A percentile compares a stretch with the other conserved stretches of the same genome.
Evolutionary conservation across 2,329 filamentous ascomycete genomes (phyloP).

Genomic region (Pestalotiopsis sp.): DNA sequence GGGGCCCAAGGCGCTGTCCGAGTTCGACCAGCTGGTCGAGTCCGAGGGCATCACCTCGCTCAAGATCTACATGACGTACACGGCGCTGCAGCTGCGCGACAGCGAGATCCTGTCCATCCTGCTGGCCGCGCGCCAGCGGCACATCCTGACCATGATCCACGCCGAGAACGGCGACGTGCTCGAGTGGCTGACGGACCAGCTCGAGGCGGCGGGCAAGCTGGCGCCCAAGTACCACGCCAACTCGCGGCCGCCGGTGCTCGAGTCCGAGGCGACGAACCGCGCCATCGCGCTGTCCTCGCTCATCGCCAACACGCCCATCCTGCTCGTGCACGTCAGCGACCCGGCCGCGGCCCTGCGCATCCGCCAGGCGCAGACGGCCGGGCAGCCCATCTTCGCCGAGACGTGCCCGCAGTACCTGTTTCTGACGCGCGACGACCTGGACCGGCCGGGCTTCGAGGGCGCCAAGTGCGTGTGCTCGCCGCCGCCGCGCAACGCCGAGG

Average conservation of each 20-base stretch:
- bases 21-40: conserved; percentile 41
- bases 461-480: conserved; percentile 59
- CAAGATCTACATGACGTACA: conserved; percentile 52
- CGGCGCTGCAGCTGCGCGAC: conserved; percentile 51
- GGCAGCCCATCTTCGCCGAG: conserved; percentile 54
- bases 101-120: conserved; percentile 53
- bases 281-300: conserved; percentile 53
- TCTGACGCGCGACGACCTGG: conserved; percentile 52
- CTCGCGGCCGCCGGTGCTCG: conserved; percentile 50
- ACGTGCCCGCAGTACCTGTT: conserved; percentile 61
- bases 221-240: conserved; percentile 55
- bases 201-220: conserved; percentile 49
- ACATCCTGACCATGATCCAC: conserved; percentile 58
- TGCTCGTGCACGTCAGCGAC: conserved; percentile 56
- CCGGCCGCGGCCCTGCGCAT: conserved; percentile 49
- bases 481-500: conserved; percentile 48
- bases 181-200: conserved; percentile 55
- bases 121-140: conserved; percentile 41
- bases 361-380: conserved; percentile 47
- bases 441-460: conserved; percentile 54
- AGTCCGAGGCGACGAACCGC: conserved; percentile 55
- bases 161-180: conserved; percentile 58
- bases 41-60: conserved; percentile 43
- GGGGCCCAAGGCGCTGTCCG: conserved; percentile 37
- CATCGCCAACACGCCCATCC: conserved; percentile 50